Conservation (phyloP, 495 filamentous ascomycete genomes). For the Bryoglossum gracile region DNA sequence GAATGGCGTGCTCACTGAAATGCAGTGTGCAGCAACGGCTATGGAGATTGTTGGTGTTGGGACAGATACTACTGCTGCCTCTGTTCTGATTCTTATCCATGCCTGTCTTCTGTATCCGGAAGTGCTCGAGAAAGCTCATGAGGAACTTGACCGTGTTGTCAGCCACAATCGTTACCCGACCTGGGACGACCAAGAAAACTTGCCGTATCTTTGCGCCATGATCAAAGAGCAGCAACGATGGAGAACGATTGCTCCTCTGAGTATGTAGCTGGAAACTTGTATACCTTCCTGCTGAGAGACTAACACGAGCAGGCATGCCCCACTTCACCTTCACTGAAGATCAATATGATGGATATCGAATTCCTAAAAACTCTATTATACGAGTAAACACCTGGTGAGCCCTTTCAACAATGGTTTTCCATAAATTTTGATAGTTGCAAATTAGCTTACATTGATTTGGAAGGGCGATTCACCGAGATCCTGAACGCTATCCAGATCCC, state of each 20-base stretch:
- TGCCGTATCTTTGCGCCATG: slow-evolving; percentile 24
- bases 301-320: slow-evolving; percentile 33
- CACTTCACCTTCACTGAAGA: slow-evolving; percentile 50
- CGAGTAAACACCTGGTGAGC: slow-evolving; percentile 36
- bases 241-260: too few species aligned
- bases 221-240: slow-evolving; percentile 40
- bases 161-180: slow-evolving; percentile 23
- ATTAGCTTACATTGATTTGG: not conserved
- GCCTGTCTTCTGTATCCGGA: slow-evolving; percentile 43
- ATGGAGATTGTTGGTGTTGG: slow-evolving; percentile 35
- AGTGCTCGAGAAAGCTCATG: slow-evolving; percentile 40
- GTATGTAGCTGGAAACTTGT: too few species aligned
- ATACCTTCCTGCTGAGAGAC: too few species aligned
- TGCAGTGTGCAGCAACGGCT: too few species aligned
- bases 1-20: too few species aligned
- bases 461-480: slow-evolving; percentile 28
- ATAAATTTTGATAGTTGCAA: not conserved
- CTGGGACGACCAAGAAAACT: slow-evolving; percentile 23
- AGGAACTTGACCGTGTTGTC: slow-evolving; percentile 30
- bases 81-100: slow-evolving; percentile 29
- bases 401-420: not conserved
- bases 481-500: slow-evolving; percentile 36
- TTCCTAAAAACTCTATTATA: slow-evolving; percentile 38
- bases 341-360: slow-evolving; percentile 40
- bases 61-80: slow-evolving; percentile 33